These are phyloP conservation scores for Diaporthe sp. DNA, from an alignment of 2,329 filamentous ascomycete species.

Conservation along the genomic window DNA sequence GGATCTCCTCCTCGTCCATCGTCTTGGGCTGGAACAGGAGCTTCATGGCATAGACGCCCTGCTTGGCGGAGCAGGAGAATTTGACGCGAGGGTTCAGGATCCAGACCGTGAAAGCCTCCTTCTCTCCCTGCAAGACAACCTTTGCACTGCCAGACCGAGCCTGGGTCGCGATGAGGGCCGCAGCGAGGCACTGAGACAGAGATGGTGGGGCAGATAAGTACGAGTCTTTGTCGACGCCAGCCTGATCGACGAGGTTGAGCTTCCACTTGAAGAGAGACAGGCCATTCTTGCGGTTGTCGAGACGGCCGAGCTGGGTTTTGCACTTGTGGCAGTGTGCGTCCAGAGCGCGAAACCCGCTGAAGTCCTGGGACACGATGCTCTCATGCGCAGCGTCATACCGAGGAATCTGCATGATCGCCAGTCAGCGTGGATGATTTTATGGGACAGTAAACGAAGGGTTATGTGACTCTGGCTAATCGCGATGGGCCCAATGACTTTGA, in stretches of 20 bases:
- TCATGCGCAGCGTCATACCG: constrained; percentile 42
- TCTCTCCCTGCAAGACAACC: constrained; percentile 63
- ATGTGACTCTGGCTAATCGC: constrained; percentile 42
- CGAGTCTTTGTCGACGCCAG: constrained; percentile 44
- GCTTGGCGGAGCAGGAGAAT: constrained; percentile 60
- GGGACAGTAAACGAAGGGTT: background rate
- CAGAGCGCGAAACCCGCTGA: constrained; percentile 45
- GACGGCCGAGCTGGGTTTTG: constrained; percentile 61
- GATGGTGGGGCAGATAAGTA: constrained; percentile 50
- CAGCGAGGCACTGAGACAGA: constrained; percentile 65
- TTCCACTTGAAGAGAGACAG: constrained; percentile 72
- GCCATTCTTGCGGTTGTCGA: constrained; percentile 59
- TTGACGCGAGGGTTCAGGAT: constrained; percentile 69
- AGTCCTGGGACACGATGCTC: constrained; percentile 5
- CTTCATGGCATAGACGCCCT: constrained; percentile 61
- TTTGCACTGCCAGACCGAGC: constrained; percentile 71
- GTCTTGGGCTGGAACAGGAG: constrained; percentile 64
- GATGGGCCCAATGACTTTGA: constrained; percentile 42
- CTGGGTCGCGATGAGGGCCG: constrained; percentile 66
- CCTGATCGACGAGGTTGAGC: constrained; percentile 56
- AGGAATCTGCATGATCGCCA: background rate
- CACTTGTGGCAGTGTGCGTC: constrained; percentile 63
- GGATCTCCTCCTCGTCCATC: constrained; percentile 66
- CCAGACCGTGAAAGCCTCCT: constrained; percentile 57
- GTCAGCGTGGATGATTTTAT: background rate